These are phyloP conservation scores for Trichomonas vaginalis DNA, from an alignment of 208 protist species.

Conservation along the genomic window DNA sequence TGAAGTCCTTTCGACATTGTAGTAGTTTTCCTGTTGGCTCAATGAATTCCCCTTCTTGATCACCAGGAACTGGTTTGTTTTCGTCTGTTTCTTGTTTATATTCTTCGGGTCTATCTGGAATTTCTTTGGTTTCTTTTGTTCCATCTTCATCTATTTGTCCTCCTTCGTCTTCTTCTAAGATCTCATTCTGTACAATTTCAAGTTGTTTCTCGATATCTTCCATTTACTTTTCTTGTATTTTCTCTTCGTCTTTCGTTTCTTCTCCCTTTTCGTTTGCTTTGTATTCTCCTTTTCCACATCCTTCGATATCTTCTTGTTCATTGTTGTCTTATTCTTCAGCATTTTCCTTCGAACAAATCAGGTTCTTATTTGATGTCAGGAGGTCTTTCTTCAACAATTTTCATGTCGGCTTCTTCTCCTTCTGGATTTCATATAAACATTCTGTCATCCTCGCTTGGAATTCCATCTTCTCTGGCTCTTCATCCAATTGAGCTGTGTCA, in stretches of 20 bases:
- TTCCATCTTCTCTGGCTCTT: constrained; percentile 60
- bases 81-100: background rate
- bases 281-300: constrained; percentile 22
- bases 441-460: background rate
- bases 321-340: constrained; percentile 35
- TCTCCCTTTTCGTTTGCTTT: constrained; percentile 35
- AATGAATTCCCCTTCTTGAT: background rate
- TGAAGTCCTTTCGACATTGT: background rate
- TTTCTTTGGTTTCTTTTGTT: background rate
- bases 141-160: background rate
- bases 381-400: constrained; percentile 20
- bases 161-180: background rate
- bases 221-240: constrained; percentile 20
- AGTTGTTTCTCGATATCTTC: background rate
- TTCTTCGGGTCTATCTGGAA: background rate
- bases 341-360: constrained; percentile 19
- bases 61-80: constrained; percentile 23
- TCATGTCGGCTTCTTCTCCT: constrained; percentile 45
- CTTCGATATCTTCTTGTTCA: constrained; percentile 26
- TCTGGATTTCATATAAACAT: constrained; percentile 48
- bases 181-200: background rate
- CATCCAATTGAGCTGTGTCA: constrained; percentile 28
- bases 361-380: constrained; percentile 12
- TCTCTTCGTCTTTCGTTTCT: constrained; percentile 27
- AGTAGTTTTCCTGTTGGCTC: constrained; percentile 27